Conservation (phyloP, 768 basidiomycete genomes). For the Leccinum barrowsii region DNA sequence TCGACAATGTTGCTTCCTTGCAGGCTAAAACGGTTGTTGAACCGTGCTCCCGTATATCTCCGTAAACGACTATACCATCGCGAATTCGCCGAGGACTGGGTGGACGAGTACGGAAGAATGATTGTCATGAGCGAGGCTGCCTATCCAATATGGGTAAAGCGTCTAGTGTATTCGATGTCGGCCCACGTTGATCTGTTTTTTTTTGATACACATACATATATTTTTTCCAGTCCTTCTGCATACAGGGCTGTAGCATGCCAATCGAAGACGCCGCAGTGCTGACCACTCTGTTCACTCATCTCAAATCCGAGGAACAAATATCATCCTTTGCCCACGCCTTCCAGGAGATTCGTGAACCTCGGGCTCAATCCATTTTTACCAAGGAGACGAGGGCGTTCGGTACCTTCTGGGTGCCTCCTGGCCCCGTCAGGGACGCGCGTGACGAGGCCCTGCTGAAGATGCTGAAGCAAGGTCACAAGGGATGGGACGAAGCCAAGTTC, state of each 20-base stretch:
- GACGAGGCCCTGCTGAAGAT: constrained; percentile 35
- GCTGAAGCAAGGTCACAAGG: constrained; percentile 27
- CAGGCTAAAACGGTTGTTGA: constrained; percentile 39
- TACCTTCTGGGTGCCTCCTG: constrained; percentile 42
- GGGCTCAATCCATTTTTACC: constrained; percentile 40
- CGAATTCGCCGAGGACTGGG: constrained; percentile 45
- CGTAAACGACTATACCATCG: constrained; percentile 38
- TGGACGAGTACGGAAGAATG: constrained; percentile 47
- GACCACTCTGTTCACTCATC: constrained; percentile 37
- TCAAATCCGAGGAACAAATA: constrained; percentile 47
- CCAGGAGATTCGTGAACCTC: constrained; percentile 56
- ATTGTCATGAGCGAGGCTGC: constrained; percentile 60
- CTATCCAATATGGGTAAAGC: constrained; percentile 51
- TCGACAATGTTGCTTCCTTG: constrained; percentile 16
- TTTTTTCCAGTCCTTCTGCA: constrained; percentile 44
- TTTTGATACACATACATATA: not conserved
- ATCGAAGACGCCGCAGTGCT: constrained; percentile 35
- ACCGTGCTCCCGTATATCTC: constrained; percentile 33
- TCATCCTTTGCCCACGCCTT: constrained; percentile 51
- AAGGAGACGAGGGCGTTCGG: constrained; percentile 44
- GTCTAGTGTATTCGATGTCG: not conserved
- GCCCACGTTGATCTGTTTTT: not conserved
- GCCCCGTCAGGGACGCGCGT: constrained; percentile 44
- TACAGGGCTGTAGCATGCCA: constrained; percentile 35
- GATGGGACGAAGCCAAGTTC: constrained; percentile 49